Evolutionary conservation across 306 rosid genomes (phyloP).

Genomic region (Arachis stenosperma): DNA sequence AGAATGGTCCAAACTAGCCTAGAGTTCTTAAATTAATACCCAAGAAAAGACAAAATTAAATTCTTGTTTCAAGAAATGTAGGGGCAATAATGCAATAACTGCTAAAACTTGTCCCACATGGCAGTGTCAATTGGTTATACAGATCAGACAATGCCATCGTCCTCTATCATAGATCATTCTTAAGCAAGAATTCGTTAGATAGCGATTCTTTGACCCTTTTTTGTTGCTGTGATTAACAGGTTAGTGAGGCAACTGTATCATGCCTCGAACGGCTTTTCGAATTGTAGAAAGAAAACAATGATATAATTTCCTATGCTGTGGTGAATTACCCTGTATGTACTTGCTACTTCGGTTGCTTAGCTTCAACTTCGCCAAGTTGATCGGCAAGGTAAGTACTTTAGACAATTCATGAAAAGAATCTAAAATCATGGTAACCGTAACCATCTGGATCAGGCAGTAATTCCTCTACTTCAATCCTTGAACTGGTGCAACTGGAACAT

Average conservation of each 20-base stretch:
- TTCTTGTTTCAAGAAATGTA: slow-evolving; percentile 23
- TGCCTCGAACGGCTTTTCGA: slow-evolving; percentile 15
- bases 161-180: background rate
- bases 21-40: slow-evolving; percentile 26
- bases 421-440: slow-evolving; percentile 55
- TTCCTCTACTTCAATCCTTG: slow-evolving; percentile 93
- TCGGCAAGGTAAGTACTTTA: slow-evolving; percentile 19
- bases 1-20: slow-evolving; percentile 38
- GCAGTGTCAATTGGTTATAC: too few species aligned
- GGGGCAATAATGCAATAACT: background rate
- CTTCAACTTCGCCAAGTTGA: slow-evolving; percentile 36
- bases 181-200: slow-evolving; percentile 16
- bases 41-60: slow-evolving; percentile 17
- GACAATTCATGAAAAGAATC: slow-evolving; percentile 58
- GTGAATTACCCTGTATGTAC: slow-evolving; percentile 48
- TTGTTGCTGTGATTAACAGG: background rate
- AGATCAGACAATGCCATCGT: too few species aligned
- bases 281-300: slow-evolving; percentile 11
- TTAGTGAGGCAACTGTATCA: slow-evolving; percentile 26
- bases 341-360: slow-evolving; percentile 38
- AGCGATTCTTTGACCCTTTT: slow-evolving; percentile 6
- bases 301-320: slow-evolving; percentile 12
- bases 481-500: slow-evolving; percentile 83
- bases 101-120: too few species aligned
- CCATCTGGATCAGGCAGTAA: slow-evolving; percentile 70